Evolutionary conservation across 306 rosid genomes (phyloP).

Genomic region (Clitoria ternatea): DNA sequence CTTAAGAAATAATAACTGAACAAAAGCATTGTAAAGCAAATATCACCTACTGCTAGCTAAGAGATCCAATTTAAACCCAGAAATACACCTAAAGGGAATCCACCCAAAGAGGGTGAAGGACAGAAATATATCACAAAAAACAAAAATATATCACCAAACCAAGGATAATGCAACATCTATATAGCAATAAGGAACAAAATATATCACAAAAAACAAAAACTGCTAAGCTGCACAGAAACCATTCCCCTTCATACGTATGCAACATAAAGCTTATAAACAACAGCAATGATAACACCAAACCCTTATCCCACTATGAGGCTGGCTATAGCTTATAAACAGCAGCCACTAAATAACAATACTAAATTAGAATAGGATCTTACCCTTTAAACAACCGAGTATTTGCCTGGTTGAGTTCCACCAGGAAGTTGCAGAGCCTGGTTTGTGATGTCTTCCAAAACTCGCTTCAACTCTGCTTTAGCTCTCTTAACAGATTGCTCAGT

Average conservation of each 20-base stretch:
- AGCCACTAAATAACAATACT: background rate
- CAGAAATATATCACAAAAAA: too few relatives aligned
- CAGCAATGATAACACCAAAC: constrained; percentile 1
- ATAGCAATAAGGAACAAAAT: background rate
- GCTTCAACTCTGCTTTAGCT: constrained; percentile 82
- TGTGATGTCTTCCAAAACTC: constrained; percentile 87
- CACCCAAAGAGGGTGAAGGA: background rate
- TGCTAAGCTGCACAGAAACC: background rate
- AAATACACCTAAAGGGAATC: background rate
- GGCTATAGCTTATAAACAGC: background rate
- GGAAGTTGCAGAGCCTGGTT: constrained; percentile 85
- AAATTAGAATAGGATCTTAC: constrained; percentile 42
- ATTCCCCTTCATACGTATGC: background rate
- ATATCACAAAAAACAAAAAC: background rate
- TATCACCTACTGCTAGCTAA: background rate
- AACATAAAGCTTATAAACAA: background rate
- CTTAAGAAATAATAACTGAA: background rate
- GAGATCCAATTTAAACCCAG: background rate
- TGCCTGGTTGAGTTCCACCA: constrained; percentile 88
- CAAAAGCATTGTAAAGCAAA: constrained; percentile 3
- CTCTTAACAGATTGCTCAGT: constrained; percentile 86
- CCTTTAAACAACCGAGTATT: constrained; percentile 76
- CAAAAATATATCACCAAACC: too few relatives aligned
- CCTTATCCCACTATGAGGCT: too few relatives aligned
- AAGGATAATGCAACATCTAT: background rate